phyloP scores from a whole-genome alignment of 495 filamentous ascomycete species.

The Talaromyces trachyspermus region DNA sequence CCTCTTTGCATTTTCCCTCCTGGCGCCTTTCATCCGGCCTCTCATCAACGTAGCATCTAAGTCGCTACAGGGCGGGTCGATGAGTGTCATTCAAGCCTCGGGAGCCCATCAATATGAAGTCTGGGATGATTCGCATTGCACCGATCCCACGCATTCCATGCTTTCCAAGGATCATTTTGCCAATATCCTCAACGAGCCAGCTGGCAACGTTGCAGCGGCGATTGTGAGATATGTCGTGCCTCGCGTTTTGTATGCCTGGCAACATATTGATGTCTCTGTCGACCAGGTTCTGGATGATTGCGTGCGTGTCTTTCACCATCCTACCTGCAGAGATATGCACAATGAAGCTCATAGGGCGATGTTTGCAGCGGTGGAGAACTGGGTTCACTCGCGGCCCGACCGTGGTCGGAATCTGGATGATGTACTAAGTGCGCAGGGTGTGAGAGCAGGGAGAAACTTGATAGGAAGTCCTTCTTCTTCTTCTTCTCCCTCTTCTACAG shows the following conservation, averaged over 20 bases:
- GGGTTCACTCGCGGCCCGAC: slow-evolving; percentile 60
- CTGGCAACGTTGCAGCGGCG: slow-evolving; percentile 69
- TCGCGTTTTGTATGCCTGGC: slow-evolving; percentile 83
- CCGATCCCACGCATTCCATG: slow-evolving; percentile 90
- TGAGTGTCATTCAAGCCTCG: slow-evolving; percentile 68
- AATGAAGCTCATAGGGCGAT: slow-evolving; percentile 77
- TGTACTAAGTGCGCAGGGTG: slow-evolving; percentile 70
- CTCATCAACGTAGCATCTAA: slow-evolving; percentile 83
- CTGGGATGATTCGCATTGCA: slow-evolving; percentile 79
- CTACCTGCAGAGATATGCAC: slow-evolving; percentile 61
- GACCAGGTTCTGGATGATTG: slow-evolving; percentile 74
- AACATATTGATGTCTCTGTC: slow-evolving; percentile 70
- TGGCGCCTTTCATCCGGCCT: slow-evolving; percentile 84
- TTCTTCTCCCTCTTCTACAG: background rate
- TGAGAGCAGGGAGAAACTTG: slow-evolving; percentile 73
- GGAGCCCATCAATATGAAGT: slow-evolving; percentile 83
- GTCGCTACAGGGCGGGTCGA: slow-evolving; percentile 74
- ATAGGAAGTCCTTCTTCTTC: too few relatives aligned
- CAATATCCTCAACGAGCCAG: slow-evolving; percentile 82
- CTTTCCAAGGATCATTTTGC: slow-evolving; percentile 96
- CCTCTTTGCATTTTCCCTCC: slow-evolving; percentile 77
- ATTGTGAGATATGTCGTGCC: slow-evolving; percentile 81
- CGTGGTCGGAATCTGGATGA: slow-evolving; percentile 56
- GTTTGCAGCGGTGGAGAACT: slow-evolving; percentile 73
- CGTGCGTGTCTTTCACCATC: slow-evolving; percentile 79